Evolutionary conservation across 495 filamentous ascomycete genomes (phyloP).

Genomic region (Penicillium antarcticum): DNA sequence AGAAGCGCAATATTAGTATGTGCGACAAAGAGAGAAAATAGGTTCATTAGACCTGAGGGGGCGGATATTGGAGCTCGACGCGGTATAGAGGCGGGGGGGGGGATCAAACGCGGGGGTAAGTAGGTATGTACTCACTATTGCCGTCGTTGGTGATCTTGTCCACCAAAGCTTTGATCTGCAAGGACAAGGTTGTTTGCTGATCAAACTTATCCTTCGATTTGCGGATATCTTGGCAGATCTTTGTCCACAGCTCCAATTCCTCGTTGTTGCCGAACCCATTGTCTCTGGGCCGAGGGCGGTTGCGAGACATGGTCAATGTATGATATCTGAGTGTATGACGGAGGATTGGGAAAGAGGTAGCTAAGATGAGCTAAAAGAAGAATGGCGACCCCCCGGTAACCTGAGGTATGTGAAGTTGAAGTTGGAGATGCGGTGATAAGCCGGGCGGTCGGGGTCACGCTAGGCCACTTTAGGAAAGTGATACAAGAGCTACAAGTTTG

Average conservation of each 20-base stretch:
- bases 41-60: neutral
- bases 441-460: slow-evolving; percentile 8
- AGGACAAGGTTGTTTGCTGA: slow-evolving; percentile 45
- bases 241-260: slow-evolving; percentile 62
- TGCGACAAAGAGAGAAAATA: neutral
- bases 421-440: slow-evolving; percentile 8
- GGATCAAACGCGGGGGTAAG: slow-evolving; percentile 2
- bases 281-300: slow-evolving; percentile 44
- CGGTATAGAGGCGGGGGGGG: slow-evolving; percentile 4
- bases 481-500: too few relatives aligned
- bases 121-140: slow-evolving; percentile 34
- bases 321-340: neutral
- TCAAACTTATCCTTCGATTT: slow-evolving; percentile 61
- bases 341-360: neutral
- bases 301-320: slow-evolving; percentile 38
- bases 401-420: too few relatives aligned
- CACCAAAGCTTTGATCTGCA: slow-evolving; percentile 54
- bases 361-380: too few relatives aligned
- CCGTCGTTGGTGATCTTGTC: slow-evolving; percentile 44
- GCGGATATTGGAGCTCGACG: neutral
- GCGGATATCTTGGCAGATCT: slow-evolving; percentile 55
- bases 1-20: slow-evolving; percentile 11
- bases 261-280: slow-evolving; percentile 55
- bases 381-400: too few relatives aligned
- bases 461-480: slow-evolving; percentile 1